These are phyloP conservation scores for Diaporthe capsici DNA, from an alignment of 2,329 filamentous ascomycete genomes.

Conservation along the genomic window DNA sequence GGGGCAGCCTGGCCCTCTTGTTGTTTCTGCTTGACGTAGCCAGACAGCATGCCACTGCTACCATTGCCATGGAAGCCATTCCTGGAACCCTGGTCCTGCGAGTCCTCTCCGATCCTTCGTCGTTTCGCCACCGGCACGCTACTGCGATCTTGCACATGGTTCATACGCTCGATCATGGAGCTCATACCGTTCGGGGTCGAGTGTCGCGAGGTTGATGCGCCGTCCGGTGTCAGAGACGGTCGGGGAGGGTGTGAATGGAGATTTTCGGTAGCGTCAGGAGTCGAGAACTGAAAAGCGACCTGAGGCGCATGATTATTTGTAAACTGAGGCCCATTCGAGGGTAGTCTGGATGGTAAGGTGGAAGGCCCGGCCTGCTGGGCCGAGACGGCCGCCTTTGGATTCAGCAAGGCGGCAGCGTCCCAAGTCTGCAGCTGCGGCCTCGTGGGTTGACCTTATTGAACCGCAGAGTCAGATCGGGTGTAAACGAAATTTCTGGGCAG, in stretches of 20 bases:
- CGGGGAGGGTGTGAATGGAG: slow-evolving; percentile 32
- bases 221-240: slow-evolving; percentile 7
- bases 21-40: slow-evolving; percentile 75
- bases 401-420: slow-evolving; percentile 58
- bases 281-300: slow-evolving; percentile 55
- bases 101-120: slow-evolving; percentile 67
- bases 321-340: slow-evolving; percentile 46
- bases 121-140: slow-evolving; percentile 74
- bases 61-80: slow-evolving; percentile 57
- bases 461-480: slow-evolving; percentile 46
- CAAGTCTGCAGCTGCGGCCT: slow-evolving; percentile 52
- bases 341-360: slow-evolving; percentile 42
- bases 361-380: slow-evolving; percentile 43
- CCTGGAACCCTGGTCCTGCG: slow-evolving; percentile 52
- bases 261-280: slow-evolving; percentile 45
- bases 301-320: slow-evolving; percentile 47
- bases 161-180: slow-evolving; percentile 80
- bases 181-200: slow-evolving; percentile 60
- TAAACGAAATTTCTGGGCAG: slow-evolving; percentile 32
- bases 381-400: slow-evolving; percentile 54
- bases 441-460: slow-evolving; percentile 48
- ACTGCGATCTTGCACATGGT: slow-evolving; percentile 79
- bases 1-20: slow-evolving; percentile 55
- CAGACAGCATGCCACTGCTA: slow-evolving; percentile 72
- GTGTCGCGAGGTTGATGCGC: slow-evolving; percentile 6